Percentiles rank a stretch among this genome's conserved stretches.
phyloP scores from a whole-genome alignment of 2,329 filamentous ascomycete genomes.

The Cercospora sp. region DNA sequence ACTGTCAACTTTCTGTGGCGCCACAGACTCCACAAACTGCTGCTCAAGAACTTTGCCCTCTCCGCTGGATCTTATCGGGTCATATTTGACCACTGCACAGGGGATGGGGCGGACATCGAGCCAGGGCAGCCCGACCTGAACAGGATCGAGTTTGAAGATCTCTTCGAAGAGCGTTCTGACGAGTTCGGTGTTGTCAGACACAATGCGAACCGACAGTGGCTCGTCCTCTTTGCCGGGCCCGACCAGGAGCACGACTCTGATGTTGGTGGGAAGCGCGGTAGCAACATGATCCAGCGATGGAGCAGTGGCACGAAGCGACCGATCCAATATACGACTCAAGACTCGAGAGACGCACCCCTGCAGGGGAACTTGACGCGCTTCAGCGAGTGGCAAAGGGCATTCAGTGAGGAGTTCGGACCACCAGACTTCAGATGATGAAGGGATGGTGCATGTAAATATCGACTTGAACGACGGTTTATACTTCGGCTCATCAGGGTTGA shows the following conservation, averaged over 20 bases:
- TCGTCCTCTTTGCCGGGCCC: not conserved
- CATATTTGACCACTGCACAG: slow-evolving; percentile 8
- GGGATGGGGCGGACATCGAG: not conserved
- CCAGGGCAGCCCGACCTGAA: not conserved
- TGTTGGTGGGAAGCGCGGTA: not conserved
- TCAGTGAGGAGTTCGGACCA: not conserved
- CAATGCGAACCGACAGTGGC: not conserved
- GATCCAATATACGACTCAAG: slow-evolving; percentile 3
- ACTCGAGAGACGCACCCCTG: not conserved
- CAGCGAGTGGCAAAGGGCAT: not conserved
- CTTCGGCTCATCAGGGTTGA: not conserved
- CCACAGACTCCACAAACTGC: slow-evolving; percentile 6
- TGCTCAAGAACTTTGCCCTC: slow-evolving; percentile 6
- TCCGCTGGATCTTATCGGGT: slow-evolving; percentile 1
- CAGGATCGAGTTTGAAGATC: slow-evolving; percentile 8
- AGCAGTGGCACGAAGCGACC: slow-evolving; percentile 5
- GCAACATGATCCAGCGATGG: slow-evolving; percentile 4
- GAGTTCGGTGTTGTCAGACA: not conserved
- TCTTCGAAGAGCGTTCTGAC: slow-evolving; percentile 4
- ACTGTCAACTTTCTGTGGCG: not conserved
- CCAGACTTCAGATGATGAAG: not conserved
- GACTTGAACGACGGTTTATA: not conserved
- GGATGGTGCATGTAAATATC: not conserved
- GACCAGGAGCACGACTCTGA: slow-evolving; percentile 6
- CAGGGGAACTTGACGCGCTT: not conserved